phyloP scores from a whole-genome alignment of 2,329 filamentous ascomycete species.

The Hymenoscyphus fructigenus region DNA sequence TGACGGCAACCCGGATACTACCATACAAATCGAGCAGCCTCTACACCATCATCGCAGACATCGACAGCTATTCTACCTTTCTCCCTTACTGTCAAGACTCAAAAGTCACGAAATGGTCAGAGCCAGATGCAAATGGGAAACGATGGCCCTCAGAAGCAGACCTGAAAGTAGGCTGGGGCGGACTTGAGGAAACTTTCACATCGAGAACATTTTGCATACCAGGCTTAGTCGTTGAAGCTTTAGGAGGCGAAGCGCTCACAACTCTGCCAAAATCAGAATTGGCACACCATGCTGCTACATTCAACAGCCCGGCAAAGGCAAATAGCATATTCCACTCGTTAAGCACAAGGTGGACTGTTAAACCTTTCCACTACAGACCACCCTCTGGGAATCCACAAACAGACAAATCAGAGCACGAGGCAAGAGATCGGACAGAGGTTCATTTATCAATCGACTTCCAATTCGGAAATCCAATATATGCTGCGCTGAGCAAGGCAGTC shows the following conservation, averaged over 20 bases:
- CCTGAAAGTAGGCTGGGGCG: slow-evolving; percentile 82
- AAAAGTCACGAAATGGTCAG: slow-evolving; percentile 72
- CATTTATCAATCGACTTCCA: slow-evolving; percentile 74
- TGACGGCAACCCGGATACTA: slow-evolving; percentile 73
- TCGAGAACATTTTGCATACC: slow-evolving; percentile 77
- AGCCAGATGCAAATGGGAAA: slow-evolving; percentile 45
- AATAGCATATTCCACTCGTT: slow-evolving; percentile 65
- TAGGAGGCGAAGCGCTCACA: slow-evolving; percentile 58
- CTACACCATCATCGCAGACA: slow-evolving; percentile 84
- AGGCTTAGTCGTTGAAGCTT: slow-evolving; percentile 70
- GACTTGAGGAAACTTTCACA: slow-evolving; percentile 80
- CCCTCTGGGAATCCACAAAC: slow-evolving; percentile 39
- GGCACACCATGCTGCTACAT: slow-evolving; percentile 42
- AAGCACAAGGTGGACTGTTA: slow-evolving; percentile 68
- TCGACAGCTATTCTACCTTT: slow-evolving; percentile 80
- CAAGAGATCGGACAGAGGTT: slow-evolving; percentile 65
- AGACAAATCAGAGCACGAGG: slow-evolving; percentile 27
- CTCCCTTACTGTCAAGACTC: slow-evolving; percentile 87
- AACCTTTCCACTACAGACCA: slow-evolving; percentile 48
- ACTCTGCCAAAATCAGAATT: slow-evolving; percentile 42
- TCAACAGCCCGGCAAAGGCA: slow-evolving; percentile 41
- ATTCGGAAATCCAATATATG: slow-evolving; percentile 88
- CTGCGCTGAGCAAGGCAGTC: slow-evolving; percentile 74
- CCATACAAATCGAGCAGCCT: slow-evolving; percentile 70
- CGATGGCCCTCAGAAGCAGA: slow-evolving; percentile 73